A percentile compares a stretch with the other conserved stretches of the same genome.
These are phyloP conservation scores for Epicoccum sorghinum DNA, from an alignment of 2,329 filamentous ascomycete species.

Conservation along the genomic window DNA sequence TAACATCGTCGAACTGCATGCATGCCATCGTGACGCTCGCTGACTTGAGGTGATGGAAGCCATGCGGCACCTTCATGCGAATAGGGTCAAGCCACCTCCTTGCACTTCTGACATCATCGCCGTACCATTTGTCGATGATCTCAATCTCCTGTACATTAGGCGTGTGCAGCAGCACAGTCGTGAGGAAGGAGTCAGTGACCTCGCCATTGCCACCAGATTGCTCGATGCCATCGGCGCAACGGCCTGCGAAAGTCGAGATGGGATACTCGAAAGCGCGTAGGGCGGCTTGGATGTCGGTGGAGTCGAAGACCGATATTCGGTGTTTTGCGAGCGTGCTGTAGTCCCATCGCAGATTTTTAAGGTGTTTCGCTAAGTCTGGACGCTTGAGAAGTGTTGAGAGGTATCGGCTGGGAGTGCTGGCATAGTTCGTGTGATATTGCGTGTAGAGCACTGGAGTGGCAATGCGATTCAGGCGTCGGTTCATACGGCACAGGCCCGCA, in stretches of 20 bases:
- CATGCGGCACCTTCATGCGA: conserved; percentile 8
- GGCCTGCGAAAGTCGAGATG: conserved; percentile 3
- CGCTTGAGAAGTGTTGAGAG: conserved; percentile 6
- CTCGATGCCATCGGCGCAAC: conserved; percentile 1
- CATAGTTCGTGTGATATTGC: conserved; percentile 7
- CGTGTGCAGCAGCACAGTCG: conserved; percentile 6
- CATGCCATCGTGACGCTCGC: conserved; percentile 15
- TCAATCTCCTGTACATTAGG: conserved; percentile 3
- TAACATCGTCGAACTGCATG: conserved; percentile 15
- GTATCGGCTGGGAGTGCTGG: conserved; percentile 2
- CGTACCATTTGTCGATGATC: conserved; percentile 16
- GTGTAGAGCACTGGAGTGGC: conserved; percentile 9
- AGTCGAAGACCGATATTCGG: conserved; percentile 4
- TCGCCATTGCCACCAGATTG: conserved; percentile 1
- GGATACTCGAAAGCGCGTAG: conserved; percentile 8
- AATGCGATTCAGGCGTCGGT: conserved; percentile 9
- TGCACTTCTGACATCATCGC: conserved; percentile 6
- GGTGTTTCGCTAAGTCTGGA: neutral
- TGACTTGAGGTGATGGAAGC: conserved; percentile 4
- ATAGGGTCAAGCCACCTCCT: conserved; percentile 13
- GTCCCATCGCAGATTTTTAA: conserved; percentile 11
- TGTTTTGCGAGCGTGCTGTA: conserved; percentile 11
- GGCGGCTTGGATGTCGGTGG: conserved; percentile 4
- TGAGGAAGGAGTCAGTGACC: conserved; percentile 8
- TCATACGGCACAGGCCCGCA: conserved; percentile 11